Percentiles rank a stretch among this genome's conserved stretches.
These are phyloP conservation scores for Solanum medicagineum DNA, from an alignment of 257 asterid genomes.

Conservation along the genomic window DNA sequence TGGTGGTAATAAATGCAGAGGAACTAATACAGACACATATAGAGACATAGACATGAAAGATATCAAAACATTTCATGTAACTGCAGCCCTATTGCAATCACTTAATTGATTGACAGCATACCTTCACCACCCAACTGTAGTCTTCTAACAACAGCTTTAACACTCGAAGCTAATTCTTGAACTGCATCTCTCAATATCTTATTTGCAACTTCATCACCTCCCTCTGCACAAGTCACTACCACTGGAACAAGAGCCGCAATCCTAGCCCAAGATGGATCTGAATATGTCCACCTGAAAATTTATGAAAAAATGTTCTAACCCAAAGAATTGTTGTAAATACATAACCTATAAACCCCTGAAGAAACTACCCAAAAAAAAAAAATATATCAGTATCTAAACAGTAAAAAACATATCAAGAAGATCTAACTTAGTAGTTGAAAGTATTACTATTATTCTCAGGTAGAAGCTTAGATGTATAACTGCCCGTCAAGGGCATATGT, in stretches of 20 bases:
- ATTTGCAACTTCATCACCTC: slow-evolving; percentile 55
- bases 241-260: slow-evolving; percentile 60
- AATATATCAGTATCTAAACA: neutral
- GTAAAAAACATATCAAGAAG: neutral
- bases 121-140: slow-evolving; percentile 68
- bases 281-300: slow-evolving; percentile 63
- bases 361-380: neutral
- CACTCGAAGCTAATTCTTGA: slow-evolving; percentile 66
- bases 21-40: neutral
- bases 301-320: neutral
- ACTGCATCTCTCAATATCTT: slow-evolving; percentile 49
- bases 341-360: neutral
- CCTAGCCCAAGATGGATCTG: slow-evolving; percentile 79
- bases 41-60: neutral
- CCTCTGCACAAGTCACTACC: slow-evolving; percentile 64
- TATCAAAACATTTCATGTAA: neutral
- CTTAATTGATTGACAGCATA: neutral
- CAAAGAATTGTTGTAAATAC: neutral
- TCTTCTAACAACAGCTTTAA: slow-evolving; percentile 69
- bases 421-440: neutral
- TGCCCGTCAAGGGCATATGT: neutral
- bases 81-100: neutral
- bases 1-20: neutral
- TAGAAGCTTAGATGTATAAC: neutral
- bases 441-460: neutral